Conservation (phyloP, 371 early-diverging fungal genomes). For the Apophysomyces trapeziformis region DNA sequence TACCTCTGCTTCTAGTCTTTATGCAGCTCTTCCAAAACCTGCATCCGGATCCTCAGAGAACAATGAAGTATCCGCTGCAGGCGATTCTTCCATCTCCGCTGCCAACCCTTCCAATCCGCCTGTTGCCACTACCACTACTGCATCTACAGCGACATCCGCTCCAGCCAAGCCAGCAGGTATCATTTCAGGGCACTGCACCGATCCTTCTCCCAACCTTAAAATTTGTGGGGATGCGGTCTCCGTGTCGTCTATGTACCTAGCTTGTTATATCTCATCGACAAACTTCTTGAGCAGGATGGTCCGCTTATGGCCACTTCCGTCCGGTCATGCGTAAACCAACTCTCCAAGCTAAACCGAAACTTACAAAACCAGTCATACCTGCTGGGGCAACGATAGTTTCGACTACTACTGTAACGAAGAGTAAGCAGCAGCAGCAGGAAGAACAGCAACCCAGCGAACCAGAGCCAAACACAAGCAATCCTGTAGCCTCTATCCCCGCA, state of each 20-base stretch:
- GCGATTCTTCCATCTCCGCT: conserved; percentile 10
- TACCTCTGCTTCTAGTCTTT: conserved; percentile 20
- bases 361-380: conserved; percentile 48
- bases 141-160: conserved; percentile 12
- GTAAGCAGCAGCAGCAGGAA: conserved; percentile 22
- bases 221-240: neutral
- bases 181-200: neutral
- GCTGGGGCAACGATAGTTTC: conserved; percentile 49
- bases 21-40: conserved; percentile 25
- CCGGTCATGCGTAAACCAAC: conserved; percentile 53
- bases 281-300: conserved; percentile 41
- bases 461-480: neutral
- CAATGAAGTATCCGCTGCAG: conserved; percentile 12
- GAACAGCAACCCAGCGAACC: neutral
- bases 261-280: conserved; percentile 7
- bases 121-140: neutral
- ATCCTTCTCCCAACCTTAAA: neutral
- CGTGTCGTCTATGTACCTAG: conserved; percentile 4
- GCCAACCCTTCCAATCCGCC: neutral
- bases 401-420: conserved; percentile 29
- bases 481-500: conserved; percentile 16
- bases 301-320: conserved; percentile 45
- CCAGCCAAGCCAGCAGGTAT: conserved; percentile 27
- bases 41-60: neutral
- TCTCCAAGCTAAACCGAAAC: conserved; percentile 51